Conservation (phyloP, 2,329 filamentous ascomycete genomes). For the Cadophora sp. region DNA sequence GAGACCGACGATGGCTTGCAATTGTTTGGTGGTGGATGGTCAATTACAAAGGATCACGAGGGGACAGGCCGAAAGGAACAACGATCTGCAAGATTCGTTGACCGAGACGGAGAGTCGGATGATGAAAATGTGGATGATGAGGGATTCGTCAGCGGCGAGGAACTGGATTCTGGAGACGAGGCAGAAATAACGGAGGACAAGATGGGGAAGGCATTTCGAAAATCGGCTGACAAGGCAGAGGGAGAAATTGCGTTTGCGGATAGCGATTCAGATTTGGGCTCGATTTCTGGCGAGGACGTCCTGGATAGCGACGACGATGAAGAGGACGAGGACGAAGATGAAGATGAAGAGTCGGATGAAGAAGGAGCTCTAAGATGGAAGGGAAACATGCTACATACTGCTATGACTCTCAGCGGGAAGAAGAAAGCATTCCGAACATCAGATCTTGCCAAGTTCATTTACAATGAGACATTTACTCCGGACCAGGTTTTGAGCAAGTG, state of each 20-base stretch:
- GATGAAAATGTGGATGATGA: constrained; percentile 63
- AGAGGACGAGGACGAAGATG: constrained; percentile 57
- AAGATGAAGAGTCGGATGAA: constrained; percentile 61
- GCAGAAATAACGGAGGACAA: constrained; percentile 65
- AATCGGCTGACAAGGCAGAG: constrained; percentile 59
- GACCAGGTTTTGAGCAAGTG: constrained; percentile 79
- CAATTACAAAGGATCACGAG: constrained; percentile 66
- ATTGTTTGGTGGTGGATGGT: constrained; percentile 80
- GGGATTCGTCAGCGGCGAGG: constrained; percentile 44
- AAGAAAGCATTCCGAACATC: constrained; percentile 77
- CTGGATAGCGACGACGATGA: constrained; percentile 55
- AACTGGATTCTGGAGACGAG: constrained; percentile 57
- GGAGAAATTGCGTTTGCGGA: constrained; percentile 91
- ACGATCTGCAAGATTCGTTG: constrained; percentile 63
- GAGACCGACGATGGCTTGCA: constrained; percentile 83
- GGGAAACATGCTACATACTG: constrained; percentile 79
- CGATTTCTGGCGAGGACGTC: constrained; percentile 69
- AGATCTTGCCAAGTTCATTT: constrained; percentile 87
- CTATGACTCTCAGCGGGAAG: constrained; percentile 72
- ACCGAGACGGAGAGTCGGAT: constrained; percentile 64
- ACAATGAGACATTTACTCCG: constrained; percentile 80
- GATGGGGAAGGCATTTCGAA: constrained; percentile 66
- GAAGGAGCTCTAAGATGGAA: constrained; percentile 85
- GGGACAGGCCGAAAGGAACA: constrained; percentile 67
- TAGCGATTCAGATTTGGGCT: constrained; percentile 95